Conservation (phyloP, 495 filamentous ascomycete genomes). For the Stereocaulon alpinum region DNA sequence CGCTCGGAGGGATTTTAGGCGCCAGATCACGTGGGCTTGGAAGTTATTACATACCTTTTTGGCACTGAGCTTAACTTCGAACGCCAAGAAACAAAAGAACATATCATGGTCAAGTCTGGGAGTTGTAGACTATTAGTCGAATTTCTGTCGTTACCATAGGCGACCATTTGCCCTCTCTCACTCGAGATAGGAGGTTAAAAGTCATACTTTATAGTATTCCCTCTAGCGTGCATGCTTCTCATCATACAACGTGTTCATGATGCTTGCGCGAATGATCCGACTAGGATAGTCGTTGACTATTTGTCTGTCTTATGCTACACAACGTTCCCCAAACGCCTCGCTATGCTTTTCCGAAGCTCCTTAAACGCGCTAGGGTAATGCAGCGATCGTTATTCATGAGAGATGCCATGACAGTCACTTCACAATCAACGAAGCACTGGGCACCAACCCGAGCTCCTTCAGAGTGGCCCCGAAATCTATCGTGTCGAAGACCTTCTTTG, state of each 20-base stretch:
- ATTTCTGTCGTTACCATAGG: too few species aligned
- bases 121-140: too few species aligned
- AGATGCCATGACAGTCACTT: slow-evolving; percentile 3
- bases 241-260: background rate
- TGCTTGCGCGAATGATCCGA: background rate
- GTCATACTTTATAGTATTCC: background rate
- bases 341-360: background rate
- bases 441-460: slow-evolving; percentile 83
- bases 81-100: too few species aligned
- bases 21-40: slow-evolving; percentile 1
- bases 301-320: background rate
- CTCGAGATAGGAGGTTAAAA: background rate
- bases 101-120: too few species aligned
- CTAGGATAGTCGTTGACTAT: background rate
- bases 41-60: background rate
- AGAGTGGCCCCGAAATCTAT: slow-evolving; percentile 83
- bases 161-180: too few species aligned
- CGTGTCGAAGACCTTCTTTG: slow-evolving; percentile 66
- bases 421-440: slow-evolving; percentile 73
- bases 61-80: too few species aligned
- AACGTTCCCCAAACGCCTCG: slow-evolving; percentile 7
- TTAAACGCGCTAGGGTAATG: background rate
- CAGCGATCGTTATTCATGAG: background rate
- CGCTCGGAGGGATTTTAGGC: background rate
- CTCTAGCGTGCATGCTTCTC: background rate